Evolutionary conservation across 768 basidiomycete species (phyloP), one percentile per base, ranked within the genome.

Genomic region (Coprinopsis cinerea): DNA sequence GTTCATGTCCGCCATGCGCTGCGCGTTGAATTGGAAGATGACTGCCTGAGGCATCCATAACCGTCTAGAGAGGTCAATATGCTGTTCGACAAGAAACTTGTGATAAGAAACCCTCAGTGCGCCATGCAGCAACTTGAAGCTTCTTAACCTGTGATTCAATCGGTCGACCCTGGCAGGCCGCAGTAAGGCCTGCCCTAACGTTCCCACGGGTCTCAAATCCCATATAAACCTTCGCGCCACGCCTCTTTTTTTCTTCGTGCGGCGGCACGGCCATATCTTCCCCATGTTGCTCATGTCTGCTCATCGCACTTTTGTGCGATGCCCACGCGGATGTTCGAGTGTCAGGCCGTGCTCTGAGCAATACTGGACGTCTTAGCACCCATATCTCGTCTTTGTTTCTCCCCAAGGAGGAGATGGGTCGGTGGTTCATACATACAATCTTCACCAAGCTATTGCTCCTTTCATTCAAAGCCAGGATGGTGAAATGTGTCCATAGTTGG

Each of bases 201-300:
- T 52, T 52, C 51, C 25, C 51, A 52, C 51, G 37, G 43, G n/a
- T 24, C n/a, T 22, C 9, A 20, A 23, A 11, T 13, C 2, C 6
- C 20, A 37, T 46, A 51, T 28, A 46, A 45, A 2, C 4, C 22
- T 17, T 10, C 5, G 9, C 17, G 24, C 28, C 17, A 34, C 20
- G 11, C 14, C 20, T 36, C 58, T 58, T 54, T 28, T 59, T 61
- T 66, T 60, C 67, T 70, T 73, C 48, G 88, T 90, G 88, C 88
- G 88, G 88, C 88, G 72, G 74, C 88, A 81, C 83, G 82, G 80
- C 79, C 76, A 77, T 74, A 64, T 64, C 64, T 85, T 85, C 83
- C 88, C 87, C 79, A 79, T 86, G 88, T 90, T 90, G 88, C 88
- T 90, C 88, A 83, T 86, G 73, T 74, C 78, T 71, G 82, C 75